These are phyloP conservation scores for Fraxinus sp. DNA, from an alignment of 305 asterid genomes.

Conservation along the genomic window DNA sequence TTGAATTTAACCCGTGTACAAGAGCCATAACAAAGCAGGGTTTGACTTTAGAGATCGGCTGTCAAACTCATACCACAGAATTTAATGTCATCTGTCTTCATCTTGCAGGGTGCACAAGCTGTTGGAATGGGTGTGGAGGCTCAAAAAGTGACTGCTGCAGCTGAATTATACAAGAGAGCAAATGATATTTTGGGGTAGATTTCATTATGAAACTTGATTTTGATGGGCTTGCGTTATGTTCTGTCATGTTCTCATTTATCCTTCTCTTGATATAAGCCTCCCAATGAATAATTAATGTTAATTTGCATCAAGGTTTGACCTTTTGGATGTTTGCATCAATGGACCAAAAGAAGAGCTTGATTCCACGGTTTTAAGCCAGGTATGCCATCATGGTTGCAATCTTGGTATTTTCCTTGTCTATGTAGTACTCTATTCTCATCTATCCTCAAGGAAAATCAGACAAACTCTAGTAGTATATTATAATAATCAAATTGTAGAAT, in stretches of 20 bases:
- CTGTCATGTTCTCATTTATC: conserved; percentile 18
- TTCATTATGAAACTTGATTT: background rate
- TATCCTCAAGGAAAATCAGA: background rate
- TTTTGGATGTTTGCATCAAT: conserved; percentile 77
- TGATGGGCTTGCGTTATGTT: background rate
- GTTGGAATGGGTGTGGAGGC: conserved; percentile 98
- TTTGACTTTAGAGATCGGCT: background rate
- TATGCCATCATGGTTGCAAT: conserved; percentile 19
- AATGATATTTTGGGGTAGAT: conserved; percentile 81
- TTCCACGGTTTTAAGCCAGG: conserved; percentile 98
- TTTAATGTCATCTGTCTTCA: conserved; percentile 24
- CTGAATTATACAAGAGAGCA: conserved; percentile 77
- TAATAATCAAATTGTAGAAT: background rate
- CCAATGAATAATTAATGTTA: conserved; percentile 20
- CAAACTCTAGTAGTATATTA: background rate
- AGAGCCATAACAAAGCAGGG: background rate
- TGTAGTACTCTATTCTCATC: conserved; percentile 11
- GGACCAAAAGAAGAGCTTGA: conserved; percentile 96
- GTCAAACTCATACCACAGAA: conserved; percentile 1
- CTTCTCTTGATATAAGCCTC: background rate
- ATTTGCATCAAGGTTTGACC: conserved; percentile 64
- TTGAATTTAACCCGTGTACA: background rate
- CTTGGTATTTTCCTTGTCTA: conserved; percentile 9
- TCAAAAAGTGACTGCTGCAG: conserved; percentile 91
- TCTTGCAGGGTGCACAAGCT: conserved; percentile 90